Percentiles rank a stretch among this genome's conserved stretches.
phyloP scores from a whole-genome alignment of 768 basidiomycete species.

The Paxillus rubicundulus region DNA sequence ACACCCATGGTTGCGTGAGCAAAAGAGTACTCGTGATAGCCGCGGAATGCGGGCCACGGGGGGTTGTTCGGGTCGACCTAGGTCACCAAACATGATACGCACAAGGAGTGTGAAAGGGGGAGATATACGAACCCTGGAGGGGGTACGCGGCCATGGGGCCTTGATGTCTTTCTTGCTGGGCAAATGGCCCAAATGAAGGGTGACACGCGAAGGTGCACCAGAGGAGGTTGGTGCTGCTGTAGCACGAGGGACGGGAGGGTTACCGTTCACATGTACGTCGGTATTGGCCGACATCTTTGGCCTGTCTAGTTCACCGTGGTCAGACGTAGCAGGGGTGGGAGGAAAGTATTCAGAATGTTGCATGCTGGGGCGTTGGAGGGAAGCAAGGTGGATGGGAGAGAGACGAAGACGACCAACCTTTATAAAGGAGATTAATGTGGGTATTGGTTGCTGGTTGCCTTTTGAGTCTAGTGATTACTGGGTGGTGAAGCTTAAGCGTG shows the following conservation, averaged over 20 bases:
- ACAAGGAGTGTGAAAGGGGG: not conserved
- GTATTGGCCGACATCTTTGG: not conserved
- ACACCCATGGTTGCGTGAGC: slow-evolving; percentile 94
- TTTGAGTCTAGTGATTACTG: not conserved
- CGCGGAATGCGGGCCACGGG: slow-evolving; percentile 78
- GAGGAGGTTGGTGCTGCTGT: slow-evolving; percentile 17
- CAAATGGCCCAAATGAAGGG: slow-evolving; percentile 70
- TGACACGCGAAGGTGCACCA: slow-evolving; percentile 54
- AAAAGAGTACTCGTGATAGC: slow-evolving; percentile 80
- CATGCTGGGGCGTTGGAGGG: slow-evolving; percentile 2
- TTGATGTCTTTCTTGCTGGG: slow-evolving; percentile 72
- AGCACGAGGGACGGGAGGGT: not conserved
- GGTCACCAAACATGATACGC: not conserved
- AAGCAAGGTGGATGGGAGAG: not conserved
- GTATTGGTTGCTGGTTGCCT: not conserved
- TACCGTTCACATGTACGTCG: not conserved
- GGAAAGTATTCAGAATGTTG: slow-evolving; percentile 21
- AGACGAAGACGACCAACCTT: slow-evolving; percentile 2
- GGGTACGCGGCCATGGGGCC: slow-evolving; percentile 71
- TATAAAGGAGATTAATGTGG: slow-evolving; percentile 1
- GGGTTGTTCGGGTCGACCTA: slow-evolving; percentile 83
- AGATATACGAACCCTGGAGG: slow-evolving; percentile 52
- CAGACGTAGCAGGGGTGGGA: slow-evolving; percentile 29
- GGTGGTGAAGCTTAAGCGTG: not conserved
- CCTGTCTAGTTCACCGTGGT: slow-evolving; percentile 10